Evolutionary conservation across 2,329 filamentous ascomycete genomes (phyloP), one percentile per base, ranked within the genome.

Genomic region (Aspergillus quadrilineatus): DNA sequence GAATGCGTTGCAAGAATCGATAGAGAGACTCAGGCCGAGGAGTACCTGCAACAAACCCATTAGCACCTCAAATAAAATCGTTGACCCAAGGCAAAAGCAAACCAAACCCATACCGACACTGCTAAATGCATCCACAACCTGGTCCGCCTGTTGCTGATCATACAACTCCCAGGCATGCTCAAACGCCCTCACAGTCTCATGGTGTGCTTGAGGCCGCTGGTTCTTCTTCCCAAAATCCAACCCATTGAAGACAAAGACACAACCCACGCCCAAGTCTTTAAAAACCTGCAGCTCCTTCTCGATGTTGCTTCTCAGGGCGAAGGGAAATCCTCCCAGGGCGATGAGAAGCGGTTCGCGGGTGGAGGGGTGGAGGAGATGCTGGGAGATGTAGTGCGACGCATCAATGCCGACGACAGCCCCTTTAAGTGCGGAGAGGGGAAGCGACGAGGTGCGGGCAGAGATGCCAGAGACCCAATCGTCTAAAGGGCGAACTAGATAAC

Each of bases 201-300:
- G 80, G 26, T 86, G 79, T 58, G 87, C 80, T 32, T 72, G 72
- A 59, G 82, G 79, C 9, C 78, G 76, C 46, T 89, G 85, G 67
- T 92, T 87, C 67, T 89, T 88, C 56, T 89, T 89, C 39, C 86
- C 86, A 59, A 92, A 83, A 39, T 91, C 85, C 67, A 96, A 84
- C 36, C 94, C 94, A 72, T 93, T 90, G 75, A 99, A 99, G 50
- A 99, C 82, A 73, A 99, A 97, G 61, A 95, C 79, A 1, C 90
- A 90, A n/a, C 80, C 85, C 51, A 96, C 87, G 17, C 84, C 83
- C 66, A 87, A 78, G 45, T 82, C 81, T 59, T 85, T 84, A 80
- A 94, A 90, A 57, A 80, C 79, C 58, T 89, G 82, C 30, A 99
- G 79, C 65, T 96, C 90, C 50, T 83, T 82, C 69, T 90, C 85